A percentile compares a stretch with the other conserved stretches of the same genome.
Evolutionary conservation across 2,329 filamentous ascomycete genomes (phyloP).

Genomic region (Claviceps arundinis): DNA sequence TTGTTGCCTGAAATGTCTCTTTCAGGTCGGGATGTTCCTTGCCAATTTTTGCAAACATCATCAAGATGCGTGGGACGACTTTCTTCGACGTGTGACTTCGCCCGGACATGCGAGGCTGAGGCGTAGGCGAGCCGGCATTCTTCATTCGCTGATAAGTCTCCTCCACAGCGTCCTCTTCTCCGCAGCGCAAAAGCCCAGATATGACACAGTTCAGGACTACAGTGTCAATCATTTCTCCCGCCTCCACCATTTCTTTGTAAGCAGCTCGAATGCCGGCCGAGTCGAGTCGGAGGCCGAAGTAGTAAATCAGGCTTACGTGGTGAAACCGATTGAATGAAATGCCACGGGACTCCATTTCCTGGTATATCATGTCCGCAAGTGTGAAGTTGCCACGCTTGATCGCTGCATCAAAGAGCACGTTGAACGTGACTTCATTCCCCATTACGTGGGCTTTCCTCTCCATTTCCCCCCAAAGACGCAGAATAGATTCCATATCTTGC

Average conservation of each 20-base stretch:
- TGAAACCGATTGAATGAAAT: constrained; percentile 65
- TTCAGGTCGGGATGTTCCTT: constrained; percentile 42
- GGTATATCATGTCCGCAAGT: constrained; percentile 72
- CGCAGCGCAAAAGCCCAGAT: constrained; percentile 58
- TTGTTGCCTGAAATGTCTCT: constrained; percentile 41
- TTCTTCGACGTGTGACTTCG: constrained; percentile 33
- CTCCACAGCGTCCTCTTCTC: constrained; percentile 65
- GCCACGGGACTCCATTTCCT: constrained; percentile 62
- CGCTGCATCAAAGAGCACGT: constrained; percentile 80
- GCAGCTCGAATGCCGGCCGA: constrained; percentile 60
- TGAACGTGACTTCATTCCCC: constrained; percentile 74
- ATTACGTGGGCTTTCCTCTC: constrained; percentile 54
- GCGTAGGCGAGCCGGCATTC: constrained; percentile 31
- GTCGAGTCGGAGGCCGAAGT: constrained; percentile 63
- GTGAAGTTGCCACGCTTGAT: constrained; percentile 73
- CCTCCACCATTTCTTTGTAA: constrained; percentile 71
- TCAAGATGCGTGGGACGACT: constrained; percentile 40
- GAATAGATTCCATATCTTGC: constrained; percentile 44
- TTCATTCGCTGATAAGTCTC: constrained; percentile 81
- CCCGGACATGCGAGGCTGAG: constrained; percentile 24
- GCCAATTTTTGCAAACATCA: constrained; percentile 42
- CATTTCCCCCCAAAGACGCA: constrained; percentile 83
- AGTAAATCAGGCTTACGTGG: constrained; percentile 70
- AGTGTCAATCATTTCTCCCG: constrained; percentile 80
- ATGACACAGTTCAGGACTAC: constrained; percentile 80